A percentile compares a stretch with the other conserved stretches of the same genome.
These are phyloP conservation scores for Schwanniomyces sp. DNA, from an alignment of 805 yeast genomes.

Conservation along the genomic window DNA sequence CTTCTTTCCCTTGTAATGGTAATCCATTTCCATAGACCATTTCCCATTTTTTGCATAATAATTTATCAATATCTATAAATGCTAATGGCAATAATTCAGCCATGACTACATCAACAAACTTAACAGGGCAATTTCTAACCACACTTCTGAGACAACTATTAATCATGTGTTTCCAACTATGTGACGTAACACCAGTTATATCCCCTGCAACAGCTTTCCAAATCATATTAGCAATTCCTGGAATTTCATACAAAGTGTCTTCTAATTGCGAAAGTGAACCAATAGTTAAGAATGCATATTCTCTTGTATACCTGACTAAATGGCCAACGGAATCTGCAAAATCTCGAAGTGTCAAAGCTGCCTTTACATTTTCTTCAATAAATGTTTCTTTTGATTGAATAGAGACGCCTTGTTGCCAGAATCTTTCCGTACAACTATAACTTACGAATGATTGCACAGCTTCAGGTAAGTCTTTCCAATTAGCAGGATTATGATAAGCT, in stretches of 20 bases:
- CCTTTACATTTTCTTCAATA: conserved; percentile 89
- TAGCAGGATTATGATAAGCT: conserved; percentile 89
- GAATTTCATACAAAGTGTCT: conserved; percentile 83
- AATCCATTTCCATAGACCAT: conserved; percentile 58
- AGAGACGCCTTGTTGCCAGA: conserved; percentile 98
- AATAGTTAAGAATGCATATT: conserved; percentile 87
- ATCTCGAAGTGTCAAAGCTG: conserved; percentile 90
- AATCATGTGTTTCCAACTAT: conserved; percentile 96
- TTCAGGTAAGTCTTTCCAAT: conserved; percentile 84
- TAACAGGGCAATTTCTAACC: conserved; percentile 83
- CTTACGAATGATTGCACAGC: conserved; percentile 92
- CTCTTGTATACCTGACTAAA: conserved; percentile 91
- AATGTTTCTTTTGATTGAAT: conserved; percentile 92
- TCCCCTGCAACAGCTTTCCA: conserved; percentile 89
- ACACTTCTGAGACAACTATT: conserved; percentile 85
- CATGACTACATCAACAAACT: conserved; percentile 68
- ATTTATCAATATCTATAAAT: conserved; percentile 66
- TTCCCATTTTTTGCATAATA: conserved; percentile 78
- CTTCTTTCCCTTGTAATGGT: conserved; percentile 57
- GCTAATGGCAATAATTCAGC: conserved; percentile 75
- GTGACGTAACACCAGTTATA: conserved; percentile 82
- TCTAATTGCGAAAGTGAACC: conserved; percentile 89
- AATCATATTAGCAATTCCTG: conserved; percentile 70
- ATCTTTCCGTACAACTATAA: conserved; percentile 86
- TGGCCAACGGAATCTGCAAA: conserved; percentile 98